Evolutionary conservation across 257 asterid genomes (phyloP), one percentile per base, ranked within the genome.

Genomic region (Fraxinus cuspidata): DNA sequence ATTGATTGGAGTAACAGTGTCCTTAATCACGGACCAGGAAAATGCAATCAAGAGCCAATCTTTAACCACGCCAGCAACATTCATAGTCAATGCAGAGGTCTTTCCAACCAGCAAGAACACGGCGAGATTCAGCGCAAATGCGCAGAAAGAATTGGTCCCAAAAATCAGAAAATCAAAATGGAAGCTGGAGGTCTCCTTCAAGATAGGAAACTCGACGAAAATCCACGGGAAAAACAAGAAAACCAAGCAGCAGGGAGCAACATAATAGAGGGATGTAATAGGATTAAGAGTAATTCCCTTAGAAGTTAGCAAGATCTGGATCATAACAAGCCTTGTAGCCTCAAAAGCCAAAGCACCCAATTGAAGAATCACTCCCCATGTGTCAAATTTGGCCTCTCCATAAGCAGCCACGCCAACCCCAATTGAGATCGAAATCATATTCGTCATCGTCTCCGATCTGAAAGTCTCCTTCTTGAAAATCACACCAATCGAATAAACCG

Each of bases 351-450:
- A 40, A 29, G 76, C 76, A 19, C 76, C 67, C 67, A 73, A 64
- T 21, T 73, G 76, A 34, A 73, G 66, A 73, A 73, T 47, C 38
- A 73, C 76, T 13, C 76, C 76, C 76, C 76, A 73, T 38, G 25
- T 29, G 15, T 73, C 76, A 9, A 73, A 73, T 73, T 73, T 73
- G 12, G 76, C 76, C 76, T 73, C 76, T 6, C 76, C 76, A 21
- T 73, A 73, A 28, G 76, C 76, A 2, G 76, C 76, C 1, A 73
- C 60, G 7, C 42, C 76, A 13, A 73, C 76, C 27, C 76, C 76
- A 16, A 73, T 44, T 19, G 76, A 73, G 66, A 73, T 73, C 38
- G 76, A 73, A 7, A 73, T 25, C 76, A 73, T 73, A n/a, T 73
- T 73, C 34, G 66, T 47, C 76, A 73, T 73, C 7, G 76, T 73